Conservation (phyloP, 805 yeast species). For the Metschnikowia vanudenii region DNA sequence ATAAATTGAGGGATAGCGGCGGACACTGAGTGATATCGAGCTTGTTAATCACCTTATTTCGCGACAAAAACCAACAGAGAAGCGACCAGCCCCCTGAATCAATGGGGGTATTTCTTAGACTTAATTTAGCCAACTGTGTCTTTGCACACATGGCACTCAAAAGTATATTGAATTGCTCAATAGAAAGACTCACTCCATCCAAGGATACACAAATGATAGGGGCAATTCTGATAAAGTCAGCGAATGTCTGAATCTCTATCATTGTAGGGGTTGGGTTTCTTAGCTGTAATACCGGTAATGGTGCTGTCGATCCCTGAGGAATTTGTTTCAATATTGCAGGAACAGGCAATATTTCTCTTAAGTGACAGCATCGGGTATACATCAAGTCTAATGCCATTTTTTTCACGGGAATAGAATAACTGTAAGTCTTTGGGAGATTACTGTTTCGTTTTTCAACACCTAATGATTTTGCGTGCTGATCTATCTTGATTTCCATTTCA, state of each 20-base stretch:
- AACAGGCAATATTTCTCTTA: slow-evolving; percentile 87
- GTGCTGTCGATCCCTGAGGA: slow-evolving; percentile 72
- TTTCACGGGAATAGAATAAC: slow-evolving; percentile 35
- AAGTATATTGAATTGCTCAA: slow-evolving; percentile 75
- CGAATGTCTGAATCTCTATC: slow-evolving; percentile 82
- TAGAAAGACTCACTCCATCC: slow-evolving; percentile 74
- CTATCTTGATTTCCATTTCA: too few species aligned
- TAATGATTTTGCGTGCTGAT: too few species aligned
- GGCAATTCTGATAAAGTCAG: slow-evolving; percentile 84
- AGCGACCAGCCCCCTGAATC: slow-evolving; percentile 73
- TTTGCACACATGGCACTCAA: slow-evolving; percentile 68
- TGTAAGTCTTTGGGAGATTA: too few species aligned
- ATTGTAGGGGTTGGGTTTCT: slow-evolving; percentile 87
- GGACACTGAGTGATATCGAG: slow-evolving; percentile 74
- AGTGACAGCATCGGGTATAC: slow-evolving; percentile 90
- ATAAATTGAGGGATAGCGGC: slow-evolving; percentile 38
- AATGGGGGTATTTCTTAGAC: slow-evolving; percentile 75
- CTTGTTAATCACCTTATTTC: slow-evolving; percentile 55
- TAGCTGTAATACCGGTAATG: slow-evolving; percentile 67
- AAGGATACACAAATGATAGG: slow-evolving; percentile 74
- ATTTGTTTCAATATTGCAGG: slow-evolving; percentile 85
- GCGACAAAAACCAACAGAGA: slow-evolving; percentile 70
- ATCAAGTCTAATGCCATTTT: slow-evolving; percentile 64
- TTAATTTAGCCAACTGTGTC: slow-evolving; percentile 63
- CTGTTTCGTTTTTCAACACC: too few species aligned